phyloP scores from a whole-genome alignment of 116 monocot genomes.

The Iris pallida region DNA sequence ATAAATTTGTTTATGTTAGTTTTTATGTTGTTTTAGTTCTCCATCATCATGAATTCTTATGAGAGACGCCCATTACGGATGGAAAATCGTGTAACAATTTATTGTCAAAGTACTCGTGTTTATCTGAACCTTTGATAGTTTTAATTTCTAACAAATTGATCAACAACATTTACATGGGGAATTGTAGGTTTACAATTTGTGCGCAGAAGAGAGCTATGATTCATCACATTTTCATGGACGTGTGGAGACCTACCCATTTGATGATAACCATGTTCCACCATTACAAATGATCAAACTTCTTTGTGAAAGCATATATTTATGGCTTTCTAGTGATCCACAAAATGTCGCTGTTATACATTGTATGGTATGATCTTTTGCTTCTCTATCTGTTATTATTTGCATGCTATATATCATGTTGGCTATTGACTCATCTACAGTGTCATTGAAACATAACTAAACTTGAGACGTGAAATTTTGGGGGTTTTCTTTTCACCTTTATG shows the following conservation, averaged over 20 bases:
- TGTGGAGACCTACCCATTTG: slow-evolving; percentile 50
- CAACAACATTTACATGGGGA: too few species aligned
- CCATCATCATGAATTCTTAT: too few species aligned
- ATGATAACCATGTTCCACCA: slow-evolving; percentile 58
- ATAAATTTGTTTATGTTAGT: too few species aligned
- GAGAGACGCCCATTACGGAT: too few species aligned
- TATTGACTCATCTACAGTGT: too few species aligned
- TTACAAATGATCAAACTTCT: slow-evolving; percentile 42
- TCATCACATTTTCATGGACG: slow-evolving; percentile 56
- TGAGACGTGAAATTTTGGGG: too few species aligned
- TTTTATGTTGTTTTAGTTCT: too few species aligned
- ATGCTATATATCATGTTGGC: background rate
- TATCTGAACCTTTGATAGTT: too few species aligned
- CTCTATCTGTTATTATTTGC: background rate
- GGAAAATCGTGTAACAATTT: too few species aligned
- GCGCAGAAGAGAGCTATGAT: slow-evolving; percentile 45
- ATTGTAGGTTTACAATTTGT: slow-evolving; percentile 51
- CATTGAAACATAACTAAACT: too few species aligned
- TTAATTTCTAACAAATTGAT: too few species aligned
- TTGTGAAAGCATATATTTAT: slow-evolving; percentile 47
- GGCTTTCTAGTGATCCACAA: slow-evolving; percentile 46
- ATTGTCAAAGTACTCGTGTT: too few species aligned
- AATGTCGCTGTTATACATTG: slow-evolving; percentile 54
- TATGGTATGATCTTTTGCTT: slow-evolving; percentile 32
- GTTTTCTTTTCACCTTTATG: background rate